phyloP scores from a whole-genome alignment of 805 yeast species.

The Cyberlindnera meyerae region DNA sequence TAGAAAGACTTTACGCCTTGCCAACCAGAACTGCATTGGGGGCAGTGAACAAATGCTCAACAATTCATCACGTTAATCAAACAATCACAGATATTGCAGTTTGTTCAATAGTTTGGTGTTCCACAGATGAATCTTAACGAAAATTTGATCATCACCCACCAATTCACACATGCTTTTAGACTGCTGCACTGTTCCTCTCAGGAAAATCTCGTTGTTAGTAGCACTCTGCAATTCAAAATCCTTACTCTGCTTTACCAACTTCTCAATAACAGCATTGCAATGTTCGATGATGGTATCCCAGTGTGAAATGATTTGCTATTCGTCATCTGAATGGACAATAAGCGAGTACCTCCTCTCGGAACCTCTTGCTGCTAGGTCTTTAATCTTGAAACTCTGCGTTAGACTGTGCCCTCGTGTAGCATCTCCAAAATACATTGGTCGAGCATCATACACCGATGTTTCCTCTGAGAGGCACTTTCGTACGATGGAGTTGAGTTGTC shows the following conservation, averaged over 20 bases:
- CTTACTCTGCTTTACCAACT: conserved; percentile 31
- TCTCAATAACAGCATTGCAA: conserved; percentile 35
- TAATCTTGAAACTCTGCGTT: conserved; percentile 53
- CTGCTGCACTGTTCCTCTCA: conserved; percentile 51
- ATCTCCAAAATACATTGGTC: conserved; percentile 64
- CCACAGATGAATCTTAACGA: conserved; percentile 61
- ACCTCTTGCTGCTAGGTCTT: conserved; percentile 66
- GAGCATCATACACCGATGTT: conserved; percentile 50
- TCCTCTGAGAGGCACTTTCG: conserved; percentile 66
- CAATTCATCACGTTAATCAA: not conserved
- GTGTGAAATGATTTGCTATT: conserved; percentile 43
- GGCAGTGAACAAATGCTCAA: not conserved
- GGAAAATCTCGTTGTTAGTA: conserved; percentile 41
- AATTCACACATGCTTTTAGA: conserved; percentile 53
- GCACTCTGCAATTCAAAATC: conserved; percentile 26
- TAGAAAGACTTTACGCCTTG: too few species aligned
- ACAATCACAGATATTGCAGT: conserved; percentile 8
- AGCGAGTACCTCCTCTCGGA: conserved; percentile 64
- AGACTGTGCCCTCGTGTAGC: conserved; percentile 55
- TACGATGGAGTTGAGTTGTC: conserved; percentile 52
- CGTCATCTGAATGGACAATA: conserved; percentile 53
- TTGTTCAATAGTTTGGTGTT: conserved; percentile 46
- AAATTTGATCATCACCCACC: conserved; percentile 46
- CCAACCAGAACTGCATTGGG: too few species aligned
- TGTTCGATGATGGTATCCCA: conserved; percentile 49